Percentiles rank a stretch among this genome's conserved stretches.
These are phyloP conservation scores for Phaseolus coccineus DNA, from an alignment of 331 rosid species.

Conservation along the genomic window DNA sequence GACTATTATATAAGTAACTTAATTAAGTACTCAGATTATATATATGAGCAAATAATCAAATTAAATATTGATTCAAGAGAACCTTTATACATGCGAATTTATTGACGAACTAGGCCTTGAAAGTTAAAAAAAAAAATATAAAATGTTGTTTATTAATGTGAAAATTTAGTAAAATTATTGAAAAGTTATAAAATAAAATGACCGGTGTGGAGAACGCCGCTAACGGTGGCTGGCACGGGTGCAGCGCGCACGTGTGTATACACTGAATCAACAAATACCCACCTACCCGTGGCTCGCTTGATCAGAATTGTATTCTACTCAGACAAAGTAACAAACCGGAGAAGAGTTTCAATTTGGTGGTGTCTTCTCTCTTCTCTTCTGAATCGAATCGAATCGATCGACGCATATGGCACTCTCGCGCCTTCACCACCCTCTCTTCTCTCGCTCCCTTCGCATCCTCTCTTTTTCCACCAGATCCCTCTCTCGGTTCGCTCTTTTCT, in stretches of 20 bases:
- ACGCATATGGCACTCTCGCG: slow-evolving; percentile 80
- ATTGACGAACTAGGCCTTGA: too few relatives aligned
- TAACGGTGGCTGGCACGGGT: background rate
- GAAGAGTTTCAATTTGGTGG: background rate
- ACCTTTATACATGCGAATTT: too few relatives aligned
- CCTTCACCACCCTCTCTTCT: slow-evolving; percentile 79
- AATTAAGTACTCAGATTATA: too few relatives aligned
- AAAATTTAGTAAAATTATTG: too few relatives aligned
- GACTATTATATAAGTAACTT: too few relatives aligned
- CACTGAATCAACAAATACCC: background rate
- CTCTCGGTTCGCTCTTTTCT: slow-evolving; percentile 55
- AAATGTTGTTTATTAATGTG: too few relatives aligned
- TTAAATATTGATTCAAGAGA: too few relatives aligned
- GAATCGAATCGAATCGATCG: slow-evolving; percentile 12
- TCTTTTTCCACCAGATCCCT: slow-evolving; percentile 65
- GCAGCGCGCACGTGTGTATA: background rate
- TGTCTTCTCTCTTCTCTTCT: background rate
- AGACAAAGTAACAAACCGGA: background rate
- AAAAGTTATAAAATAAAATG: background rate
- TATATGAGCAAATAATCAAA: too few relatives aligned
- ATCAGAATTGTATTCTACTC: background rate
- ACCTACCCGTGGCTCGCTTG: background rate
- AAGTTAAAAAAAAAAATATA: too few relatives aligned
- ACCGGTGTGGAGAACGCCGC: background rate
- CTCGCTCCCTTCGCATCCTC: slow-evolving; percentile 70